Percentiles rank a stretch among this genome's conserved stretches.
These are phyloP conservation scores for Somion occarium DNA, from an alignment of 1,284 basidiomycete species.

Conservation along the genomic window DNA sequence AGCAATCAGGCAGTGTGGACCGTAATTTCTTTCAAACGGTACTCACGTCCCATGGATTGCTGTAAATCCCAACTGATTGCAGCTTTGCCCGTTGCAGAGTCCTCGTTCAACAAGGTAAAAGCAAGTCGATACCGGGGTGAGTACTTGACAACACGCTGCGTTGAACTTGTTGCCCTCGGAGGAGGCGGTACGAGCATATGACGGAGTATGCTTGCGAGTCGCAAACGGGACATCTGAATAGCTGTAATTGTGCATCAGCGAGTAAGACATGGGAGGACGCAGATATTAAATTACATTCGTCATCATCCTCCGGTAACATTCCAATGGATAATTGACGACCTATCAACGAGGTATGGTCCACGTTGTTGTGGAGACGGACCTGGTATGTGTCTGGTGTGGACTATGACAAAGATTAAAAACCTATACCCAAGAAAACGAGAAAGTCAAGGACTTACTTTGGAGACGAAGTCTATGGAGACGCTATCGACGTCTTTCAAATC, in stretches of 20 bases:
- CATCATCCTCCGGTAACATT: background rate
- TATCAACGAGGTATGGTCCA: background rate
- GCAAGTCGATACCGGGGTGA: slow-evolving; percentile 75
- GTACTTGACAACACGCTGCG: slow-evolving; percentile 66
- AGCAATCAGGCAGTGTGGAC: slow-evolving; percentile 11
- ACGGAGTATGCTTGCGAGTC: slow-evolving; percentile 36
- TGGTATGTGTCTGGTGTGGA: slow-evolving; percentile 2
- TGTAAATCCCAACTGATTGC: slow-evolving; percentile 72
- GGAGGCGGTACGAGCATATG: slow-evolving; percentile 44
- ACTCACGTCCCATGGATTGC: slow-evolving; percentile 58
- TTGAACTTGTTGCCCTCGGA: slow-evolving; percentile 21
- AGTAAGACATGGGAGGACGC: too few relatives aligned
- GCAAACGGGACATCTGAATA: background rate
- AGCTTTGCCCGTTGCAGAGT: slow-evolving; percentile 62
- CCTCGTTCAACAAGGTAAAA: slow-evolving; percentile 86
- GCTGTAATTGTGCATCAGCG: background rate
- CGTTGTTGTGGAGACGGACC: background rate
- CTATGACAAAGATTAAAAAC: background rate
- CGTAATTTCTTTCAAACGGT: background rate
- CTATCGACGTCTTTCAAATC: background rate
- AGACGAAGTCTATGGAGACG: background rate
- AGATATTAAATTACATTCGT: background rate
- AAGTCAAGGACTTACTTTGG: background rate
- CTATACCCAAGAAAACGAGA: slow-evolving; percentile 4
- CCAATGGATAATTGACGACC: background rate